A percentile compares a stretch with the other conserved stretches of the same genome.
These are phyloP conservation scores for Coniosporium apollinis DNA, from an alignment of 495 filamentous ascomycete genomes.

Conservation along the genomic window DNA sequence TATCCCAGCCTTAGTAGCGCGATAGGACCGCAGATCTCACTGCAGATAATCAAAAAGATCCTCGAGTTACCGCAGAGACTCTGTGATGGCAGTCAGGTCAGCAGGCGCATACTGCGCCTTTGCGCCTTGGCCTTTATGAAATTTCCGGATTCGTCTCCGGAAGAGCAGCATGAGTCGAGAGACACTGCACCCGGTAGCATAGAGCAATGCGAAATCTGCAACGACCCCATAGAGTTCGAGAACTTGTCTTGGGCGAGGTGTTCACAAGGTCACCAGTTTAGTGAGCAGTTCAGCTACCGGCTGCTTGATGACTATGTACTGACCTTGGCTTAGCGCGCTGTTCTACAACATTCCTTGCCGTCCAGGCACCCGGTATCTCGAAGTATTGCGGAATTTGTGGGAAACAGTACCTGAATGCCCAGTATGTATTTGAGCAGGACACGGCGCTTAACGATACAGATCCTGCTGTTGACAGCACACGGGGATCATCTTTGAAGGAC, in stretches of 20 bases:
- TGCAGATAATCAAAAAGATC: too few species aligned
- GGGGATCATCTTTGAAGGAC: too few species aligned
- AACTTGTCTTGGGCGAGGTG: conserved; percentile 1
- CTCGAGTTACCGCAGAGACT: not conserved
- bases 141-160: not conserved
- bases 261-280: not conserved
- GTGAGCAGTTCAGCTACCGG: not conserved
- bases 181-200: too few species aligned
- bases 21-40: too few species aligned
- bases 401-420: conserved; percentile 5
- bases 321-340: conserved; percentile 4
- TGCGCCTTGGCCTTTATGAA: not conserved
- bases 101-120: not conserved
- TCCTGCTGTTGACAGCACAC: too few species aligned
- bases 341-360: conserved; percentile 5
- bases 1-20: not conserved
- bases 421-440: not conserved
- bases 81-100: not conserved
- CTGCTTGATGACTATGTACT: conserved; percentile 1
- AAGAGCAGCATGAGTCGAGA: not conserved
- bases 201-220: conserved; percentile 4
- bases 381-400: conserved; percentile 5
- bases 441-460: too few species aligned
- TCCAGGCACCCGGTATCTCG: conserved; percentile 6
- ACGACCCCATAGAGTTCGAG: conserved; percentile 1